A percentile compares a stretch with the other conserved stretches of the same genome.
Conservation (phyloP, 495 filamentous ascomycete species). For the Tuber umbilicatum region DNA sequence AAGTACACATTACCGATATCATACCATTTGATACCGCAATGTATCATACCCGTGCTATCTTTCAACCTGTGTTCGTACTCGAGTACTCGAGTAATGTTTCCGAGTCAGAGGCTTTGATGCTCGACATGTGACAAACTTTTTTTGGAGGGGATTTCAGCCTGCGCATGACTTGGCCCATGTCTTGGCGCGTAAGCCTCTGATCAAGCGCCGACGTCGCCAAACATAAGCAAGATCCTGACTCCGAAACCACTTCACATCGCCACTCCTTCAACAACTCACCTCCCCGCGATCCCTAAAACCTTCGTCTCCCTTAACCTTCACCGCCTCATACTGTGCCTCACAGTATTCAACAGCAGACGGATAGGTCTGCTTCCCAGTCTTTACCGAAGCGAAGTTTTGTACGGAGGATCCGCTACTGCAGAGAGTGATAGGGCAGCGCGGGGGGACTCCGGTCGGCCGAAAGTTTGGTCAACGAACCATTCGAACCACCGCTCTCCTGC, state of each 20-base stretch:
- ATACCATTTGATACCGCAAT: not conserved
- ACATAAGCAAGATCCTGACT: not conserved
- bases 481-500: slow-evolving; percentile 3
- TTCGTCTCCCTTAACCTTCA: not conserved
- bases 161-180: not conserved
- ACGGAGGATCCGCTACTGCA: not conserved
- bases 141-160: not conserved
- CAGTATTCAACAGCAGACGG: not conserved
- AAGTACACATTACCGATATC: not conserved
- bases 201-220: not conserved
- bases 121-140: not conserved
- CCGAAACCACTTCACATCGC: not conserved
- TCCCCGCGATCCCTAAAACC: not conserved
- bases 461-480: not conserved
- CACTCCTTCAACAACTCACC: not conserved
- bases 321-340: not conserved
- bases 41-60: not conserved
- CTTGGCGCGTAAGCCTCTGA: not conserved
- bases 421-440: not conserved
- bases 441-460: slow-evolving; percentile 1
- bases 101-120: not conserved
- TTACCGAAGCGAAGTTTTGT: slow-evolving; percentile 1
- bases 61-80: too few species aligned
- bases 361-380: slow-evolving; percentile 4
- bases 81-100: not conserved